Evolutionary conservation across 345 rosid genomes (phyloP).

Genomic region (Pugionium dolabratum): DNA sequence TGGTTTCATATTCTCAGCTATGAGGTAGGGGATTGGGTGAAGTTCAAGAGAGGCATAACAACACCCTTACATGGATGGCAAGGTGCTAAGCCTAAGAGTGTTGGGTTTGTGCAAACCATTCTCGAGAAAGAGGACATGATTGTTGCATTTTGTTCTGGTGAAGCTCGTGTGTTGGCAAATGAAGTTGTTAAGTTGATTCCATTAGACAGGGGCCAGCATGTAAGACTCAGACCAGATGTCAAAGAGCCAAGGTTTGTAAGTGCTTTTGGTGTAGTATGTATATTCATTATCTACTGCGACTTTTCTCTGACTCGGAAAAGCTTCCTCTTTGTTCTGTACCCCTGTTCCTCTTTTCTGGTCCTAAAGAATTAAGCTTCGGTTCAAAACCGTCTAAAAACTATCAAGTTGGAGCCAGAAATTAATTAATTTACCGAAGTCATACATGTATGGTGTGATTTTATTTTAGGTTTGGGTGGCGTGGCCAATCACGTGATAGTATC

Average conservation of each 20-base stretch:
- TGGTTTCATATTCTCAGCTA: conserved; percentile 50
- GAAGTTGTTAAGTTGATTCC: conserved; percentile 93
- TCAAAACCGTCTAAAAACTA: conserved; percentile 5
- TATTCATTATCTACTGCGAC: neutral
- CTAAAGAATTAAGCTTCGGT: conserved; percentile 16
- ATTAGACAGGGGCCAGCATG: conserved; percentile 94
- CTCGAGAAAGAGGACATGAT: conserved; percentile 68
- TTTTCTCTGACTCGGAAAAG: conserved; percentile 14
- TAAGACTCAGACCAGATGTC: conserved; percentile 71
- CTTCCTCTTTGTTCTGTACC: neutral
- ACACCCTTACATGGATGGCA: conserved; percentile 90
- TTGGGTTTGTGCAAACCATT: conserved; percentile 91
- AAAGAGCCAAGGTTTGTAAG: conserved; percentile 84
- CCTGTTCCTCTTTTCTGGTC: conserved; percentile 7
- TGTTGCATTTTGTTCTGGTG: conserved; percentile 91
- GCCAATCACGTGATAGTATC: conserved; percentile 83
- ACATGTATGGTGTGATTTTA: conserved; percentile 35
- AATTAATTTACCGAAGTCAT: conserved; percentile 16
- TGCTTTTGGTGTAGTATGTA: conserved; percentile 22
- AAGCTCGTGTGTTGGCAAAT: conserved; percentile 74
- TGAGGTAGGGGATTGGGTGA: conserved; percentile 97
- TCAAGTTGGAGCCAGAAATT: conserved; percentile 22
- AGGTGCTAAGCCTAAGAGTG: conserved; percentile 84
- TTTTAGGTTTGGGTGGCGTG: conserved; percentile 93
- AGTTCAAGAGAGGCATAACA: conserved; percentile 74